Conservation (phyloP, 2,329 filamentous ascomycete species). For the Blastomyces silverae region DNA sequence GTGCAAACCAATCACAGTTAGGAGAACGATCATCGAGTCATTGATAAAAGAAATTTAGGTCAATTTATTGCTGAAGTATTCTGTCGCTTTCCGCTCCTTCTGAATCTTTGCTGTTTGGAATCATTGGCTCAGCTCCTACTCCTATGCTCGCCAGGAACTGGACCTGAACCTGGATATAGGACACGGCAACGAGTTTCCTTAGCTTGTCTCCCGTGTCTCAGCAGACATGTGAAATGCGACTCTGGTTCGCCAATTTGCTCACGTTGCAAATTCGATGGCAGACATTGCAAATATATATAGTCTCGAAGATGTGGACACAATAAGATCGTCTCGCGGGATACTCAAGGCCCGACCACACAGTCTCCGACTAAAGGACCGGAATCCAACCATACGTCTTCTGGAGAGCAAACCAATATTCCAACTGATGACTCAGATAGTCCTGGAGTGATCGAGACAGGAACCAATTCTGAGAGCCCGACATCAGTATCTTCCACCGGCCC, state of each 20-base stretch:
- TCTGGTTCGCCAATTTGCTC: conserved; percentile 40
- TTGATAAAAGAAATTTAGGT: background rate
- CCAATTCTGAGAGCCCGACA: background rate
- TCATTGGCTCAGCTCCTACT: background rate
- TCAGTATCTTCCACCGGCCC: background rate
- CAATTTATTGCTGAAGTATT: background rate
- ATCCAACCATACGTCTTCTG: conserved; percentile 3
- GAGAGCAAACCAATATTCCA: background rate
- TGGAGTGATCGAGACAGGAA: background rate
- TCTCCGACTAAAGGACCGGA: conserved; percentile 15
- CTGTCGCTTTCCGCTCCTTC: background rate
- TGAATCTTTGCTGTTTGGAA: background rate
- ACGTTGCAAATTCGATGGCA: conserved; percentile 39
- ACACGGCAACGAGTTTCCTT: conserved; percentile 17
- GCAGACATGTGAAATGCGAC: conserved; percentile 44
- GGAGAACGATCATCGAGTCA: background rate
- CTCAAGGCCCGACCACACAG: conserved; percentile 21
- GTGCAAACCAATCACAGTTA: background rate
- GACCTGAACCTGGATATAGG: background rate
- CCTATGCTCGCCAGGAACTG: background rate
- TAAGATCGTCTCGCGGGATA: conserved; percentile 16
- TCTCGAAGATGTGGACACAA: conserved; percentile 40
- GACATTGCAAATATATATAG: conserved; percentile 45
- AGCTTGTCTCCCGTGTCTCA: conserved; percentile 32
- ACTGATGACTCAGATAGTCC: background rate